phyloP scores from a whole-genome alignment of 1,284 basidiomycete genomes.

The Fereydounia khargensis region DNA sequence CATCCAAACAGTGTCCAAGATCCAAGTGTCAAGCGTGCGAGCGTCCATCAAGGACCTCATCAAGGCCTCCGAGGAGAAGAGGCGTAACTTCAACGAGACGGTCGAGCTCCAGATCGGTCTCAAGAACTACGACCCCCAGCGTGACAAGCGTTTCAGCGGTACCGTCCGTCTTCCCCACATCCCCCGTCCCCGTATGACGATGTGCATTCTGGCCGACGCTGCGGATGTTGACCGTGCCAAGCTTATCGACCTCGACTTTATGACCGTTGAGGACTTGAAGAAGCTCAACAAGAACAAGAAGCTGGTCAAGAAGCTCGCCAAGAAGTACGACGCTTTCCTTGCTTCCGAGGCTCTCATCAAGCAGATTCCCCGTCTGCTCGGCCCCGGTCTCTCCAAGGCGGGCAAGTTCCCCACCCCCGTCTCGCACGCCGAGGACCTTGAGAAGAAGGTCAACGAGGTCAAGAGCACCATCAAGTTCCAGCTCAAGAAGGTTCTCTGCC shows the following conservation, averaged over 20 bases:
- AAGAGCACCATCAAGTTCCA: slow-evolving; percentile 80
- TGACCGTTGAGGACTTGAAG: slow-evolving; percentile 99
- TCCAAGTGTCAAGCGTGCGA: slow-evolving; percentile 38
- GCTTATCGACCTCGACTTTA: slow-evolving; percentile 90
- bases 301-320: slow-evolving; percentile 98
- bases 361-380: slow-evolving; percentile 99
- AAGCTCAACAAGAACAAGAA: slow-evolving; percentile 99
- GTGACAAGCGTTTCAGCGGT: slow-evolving; percentile 58
- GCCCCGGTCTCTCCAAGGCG: slow-evolving; percentile 99
- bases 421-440: slow-evolving; percentile 86
- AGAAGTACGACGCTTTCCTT: slow-evolving; percentile 99
- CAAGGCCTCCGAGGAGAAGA: slow-evolving; percentile 54
- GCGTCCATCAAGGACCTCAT: slow-evolving; percentile 51
- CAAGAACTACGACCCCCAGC: slow-evolving; percentile 58
- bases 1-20: background rate
- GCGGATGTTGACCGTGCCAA: slow-evolving; percentile 98
- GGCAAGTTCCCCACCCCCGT: slow-evolving; percentile 97
- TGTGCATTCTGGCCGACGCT: slow-evolving; percentile 99
- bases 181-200: slow-evolving; percentile 96
- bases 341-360: slow-evolving; percentile 98
- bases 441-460: slow-evolving; percentile 90
- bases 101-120: slow-evolving; percentile 58
- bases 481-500: slow-evolving; percentile 93
- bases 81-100: slow-evolving; percentile 57
- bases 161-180: slow-evolving; percentile 80